Base-by-base conservation (phyloP, 2,329 filamentous ascomycete species). In the Calonectria hawksworthii region DNA sequence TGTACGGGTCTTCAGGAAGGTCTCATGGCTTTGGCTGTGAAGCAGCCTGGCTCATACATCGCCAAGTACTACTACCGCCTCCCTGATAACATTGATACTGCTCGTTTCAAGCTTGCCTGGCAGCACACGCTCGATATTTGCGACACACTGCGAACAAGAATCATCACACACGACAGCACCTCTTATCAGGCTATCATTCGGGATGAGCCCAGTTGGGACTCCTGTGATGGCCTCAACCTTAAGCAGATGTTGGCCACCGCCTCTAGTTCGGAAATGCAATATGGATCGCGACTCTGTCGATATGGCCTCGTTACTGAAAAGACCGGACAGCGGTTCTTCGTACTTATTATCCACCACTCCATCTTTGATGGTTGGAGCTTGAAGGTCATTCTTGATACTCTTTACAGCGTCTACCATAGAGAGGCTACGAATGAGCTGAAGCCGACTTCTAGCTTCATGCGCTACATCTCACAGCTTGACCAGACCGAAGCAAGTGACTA, bases 361-460 rank as follows among this genome's bases (percentile, higher is more conserved):
- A 73, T 81, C 4, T 77, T 76, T 13, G 80, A 82, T 51, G 80
- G 80, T 8, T 80, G 79, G 78, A 79, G 78, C 16, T 51, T 75
- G 18, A 51, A 38, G 23, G 52, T 72, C 16, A 44, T 72, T 9
- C 11, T 70, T 8, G 41, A 51, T 7, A 63, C 52, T 13, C 66
- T 68, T 28, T 54, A 68, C 11, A 68, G 28, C 18, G 26, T 68
- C 5, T 68, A 68, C 21, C 50, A 56, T 26, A 41, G 51, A n/a
- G 34, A 68, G 34, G 28, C 51, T n/a, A 41, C 36, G 10, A 51
- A 41, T 11, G 66, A 68, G 11, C 36, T 68, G 14, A 54, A 68
- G 32, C 26, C 66, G 23, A 56, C 51, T 30, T 68, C 66, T 2
- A 56, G 51, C 51, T 68, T 68, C 26, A 68, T 68, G 8, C 56